Evolutionary conservation across 768 basidiomycete species (phyloP).

Genomic region (Cubamyces lactineus): DNA sequence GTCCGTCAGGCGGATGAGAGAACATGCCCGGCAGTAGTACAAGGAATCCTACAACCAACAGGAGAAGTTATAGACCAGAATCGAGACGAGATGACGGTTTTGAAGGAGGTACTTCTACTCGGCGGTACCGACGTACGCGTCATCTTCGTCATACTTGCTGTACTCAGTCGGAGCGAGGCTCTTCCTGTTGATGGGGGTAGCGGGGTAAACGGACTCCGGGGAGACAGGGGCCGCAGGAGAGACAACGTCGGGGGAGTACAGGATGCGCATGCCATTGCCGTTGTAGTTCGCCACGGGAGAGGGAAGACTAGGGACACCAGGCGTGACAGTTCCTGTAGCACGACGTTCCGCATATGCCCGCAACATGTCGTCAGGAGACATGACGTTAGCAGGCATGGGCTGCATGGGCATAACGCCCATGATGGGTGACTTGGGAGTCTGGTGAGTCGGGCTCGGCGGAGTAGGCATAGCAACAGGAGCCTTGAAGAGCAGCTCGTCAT

Average conservation of each 20-base stretch:
- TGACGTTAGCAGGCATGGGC: slow-evolving; percentile 44
- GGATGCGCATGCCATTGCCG: slow-evolving; percentile 37
- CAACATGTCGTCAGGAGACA: slow-evolving; percentile 77
- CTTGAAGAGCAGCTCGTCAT: slow-evolving; percentile 50
- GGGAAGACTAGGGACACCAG: slow-evolving; percentile 30
- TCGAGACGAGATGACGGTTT: background rate
- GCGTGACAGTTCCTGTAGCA: slow-evolving; percentile 37
- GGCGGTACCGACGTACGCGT: slow-evolving; percentile 36
- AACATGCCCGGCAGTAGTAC: slow-evolving; percentile 14
- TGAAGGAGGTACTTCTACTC: slow-evolving; percentile 15
- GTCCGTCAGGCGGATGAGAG: background rate
- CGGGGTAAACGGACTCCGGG: slow-evolving; percentile 11
- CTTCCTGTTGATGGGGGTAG: slow-evolving; percentile 21
- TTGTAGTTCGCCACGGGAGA: slow-evolving; percentile 33
- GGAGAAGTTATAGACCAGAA: background rate
- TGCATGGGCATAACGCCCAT: slow-evolving; percentile 45
- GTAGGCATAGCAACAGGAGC: slow-evolving; percentile 24
- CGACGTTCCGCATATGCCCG: slow-evolving; percentile 65
- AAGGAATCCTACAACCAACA: slow-evolving; percentile 23
- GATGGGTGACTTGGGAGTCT: slow-evolving; percentile 40
- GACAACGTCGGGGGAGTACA: slow-evolving; percentile 35
- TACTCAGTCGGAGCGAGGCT: slow-evolving; percentile 30
- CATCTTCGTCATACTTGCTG: slow-evolving; percentile 36
- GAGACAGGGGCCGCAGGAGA: slow-evolving; percentile 8
- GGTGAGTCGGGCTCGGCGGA: slow-evolving; percentile 33